Conservation (phyloP, 1,139 yeast species). For the Yamadazyma sp. region DNA sequence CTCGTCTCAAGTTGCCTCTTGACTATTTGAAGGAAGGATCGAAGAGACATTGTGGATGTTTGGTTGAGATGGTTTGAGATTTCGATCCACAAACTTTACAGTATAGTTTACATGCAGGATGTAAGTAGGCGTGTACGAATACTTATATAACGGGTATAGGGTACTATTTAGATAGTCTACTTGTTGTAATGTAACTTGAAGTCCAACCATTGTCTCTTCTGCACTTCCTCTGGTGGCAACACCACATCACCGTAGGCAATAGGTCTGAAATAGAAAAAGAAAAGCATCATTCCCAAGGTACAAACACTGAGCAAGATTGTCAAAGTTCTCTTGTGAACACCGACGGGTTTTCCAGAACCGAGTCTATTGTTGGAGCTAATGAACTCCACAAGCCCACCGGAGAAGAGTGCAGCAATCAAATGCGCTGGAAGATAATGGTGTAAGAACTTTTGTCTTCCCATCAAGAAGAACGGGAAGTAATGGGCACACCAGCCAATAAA, state of each 20-base stretch:
- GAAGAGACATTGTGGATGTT: slow-evolving; percentile 18
- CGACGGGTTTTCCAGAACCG: slow-evolving; percentile 15
- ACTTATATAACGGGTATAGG: too few relatives aligned
- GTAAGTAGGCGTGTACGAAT: too few relatives aligned
- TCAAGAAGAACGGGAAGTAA: slow-evolving; percentile 85
- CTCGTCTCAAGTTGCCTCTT: slow-evolving; percentile 8
- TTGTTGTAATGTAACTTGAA: slow-evolving; percentile 83
- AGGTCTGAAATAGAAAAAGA: slow-evolving; percentile 78
- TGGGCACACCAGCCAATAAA: slow-evolving; percentile 87
- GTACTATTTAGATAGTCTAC: slow-evolving; percentile 28
- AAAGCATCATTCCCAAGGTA: slow-evolving; percentile 52
- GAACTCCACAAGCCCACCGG: slow-evolving; percentile 83
- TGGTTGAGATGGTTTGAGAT: too few relatives aligned
- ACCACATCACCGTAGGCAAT: slow-evolving; percentile 79
- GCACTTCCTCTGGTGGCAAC: slow-evolving; percentile 63
- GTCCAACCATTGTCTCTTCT: slow-evolving; percentile 77
- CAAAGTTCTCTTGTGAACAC: slow-evolving; percentile 28
- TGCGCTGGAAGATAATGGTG: slow-evolving; percentile 98
- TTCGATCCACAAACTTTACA: too few relatives aligned
- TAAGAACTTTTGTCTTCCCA: slow-evolving; percentile 90
- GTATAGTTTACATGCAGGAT: too few relatives aligned
- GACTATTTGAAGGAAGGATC: slow-evolving; percentile 12
- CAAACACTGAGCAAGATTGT: slow-evolving; percentile 38
- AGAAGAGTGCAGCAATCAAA: slow-evolving; percentile 77
- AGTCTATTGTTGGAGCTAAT: slow-evolving; percentile 59